These are phyloP conservation scores for Epichloe typhina DNA, from an alignment of 2,329 filamentous ascomycete genomes.

Conservation along the genomic window DNA sequence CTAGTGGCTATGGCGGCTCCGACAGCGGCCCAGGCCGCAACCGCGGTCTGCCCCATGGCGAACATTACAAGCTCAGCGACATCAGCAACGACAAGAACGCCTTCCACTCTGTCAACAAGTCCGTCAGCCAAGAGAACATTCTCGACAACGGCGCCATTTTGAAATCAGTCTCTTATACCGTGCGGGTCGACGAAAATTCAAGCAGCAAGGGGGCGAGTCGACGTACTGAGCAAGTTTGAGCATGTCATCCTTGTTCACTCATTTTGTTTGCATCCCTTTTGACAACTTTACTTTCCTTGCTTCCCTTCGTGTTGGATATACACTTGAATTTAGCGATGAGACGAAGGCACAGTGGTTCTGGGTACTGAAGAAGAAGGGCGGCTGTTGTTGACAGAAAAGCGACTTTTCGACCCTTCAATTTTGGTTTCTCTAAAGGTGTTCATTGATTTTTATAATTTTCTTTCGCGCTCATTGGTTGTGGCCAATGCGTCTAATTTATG, in stretches of 20 bases:
- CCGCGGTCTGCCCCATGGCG: constrained; percentile 13
- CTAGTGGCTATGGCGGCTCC: constrained; percentile 12
- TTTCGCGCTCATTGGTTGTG: too few species aligned
- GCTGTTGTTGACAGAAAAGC: too few species aligned
- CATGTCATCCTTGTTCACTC: background rate
- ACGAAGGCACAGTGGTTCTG: too few species aligned
- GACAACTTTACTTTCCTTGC: background rate
- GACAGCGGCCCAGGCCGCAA: constrained; percentile 13
- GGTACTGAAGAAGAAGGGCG: too few species aligned
- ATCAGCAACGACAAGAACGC: constrained; percentile 19
- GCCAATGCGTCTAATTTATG: too few species aligned
- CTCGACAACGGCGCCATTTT: constrained; percentile 22
- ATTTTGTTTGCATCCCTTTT: background rate
- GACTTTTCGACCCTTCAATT: too few species aligned
- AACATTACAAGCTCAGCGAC: constrained; percentile 26
- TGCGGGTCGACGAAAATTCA: constrained; percentile 21
- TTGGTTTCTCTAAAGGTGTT: too few species aligned
- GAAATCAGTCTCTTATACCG: constrained; percentile 29
- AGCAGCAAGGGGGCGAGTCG: background rate
- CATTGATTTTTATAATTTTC: too few species aligned
- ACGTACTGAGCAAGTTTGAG: constrained; percentile 5
- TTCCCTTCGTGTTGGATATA: background rate
- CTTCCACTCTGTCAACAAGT: constrained; percentile 15
- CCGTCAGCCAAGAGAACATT: constrained; percentile 27
- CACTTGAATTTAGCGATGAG: too few species aligned